A percentile compares a stretch with the other conserved stretches of the same genome.
phyloP scores from a whole-genome alignment of 371 early-diverging fungal species.

The Mortierella sp. region DNA sequence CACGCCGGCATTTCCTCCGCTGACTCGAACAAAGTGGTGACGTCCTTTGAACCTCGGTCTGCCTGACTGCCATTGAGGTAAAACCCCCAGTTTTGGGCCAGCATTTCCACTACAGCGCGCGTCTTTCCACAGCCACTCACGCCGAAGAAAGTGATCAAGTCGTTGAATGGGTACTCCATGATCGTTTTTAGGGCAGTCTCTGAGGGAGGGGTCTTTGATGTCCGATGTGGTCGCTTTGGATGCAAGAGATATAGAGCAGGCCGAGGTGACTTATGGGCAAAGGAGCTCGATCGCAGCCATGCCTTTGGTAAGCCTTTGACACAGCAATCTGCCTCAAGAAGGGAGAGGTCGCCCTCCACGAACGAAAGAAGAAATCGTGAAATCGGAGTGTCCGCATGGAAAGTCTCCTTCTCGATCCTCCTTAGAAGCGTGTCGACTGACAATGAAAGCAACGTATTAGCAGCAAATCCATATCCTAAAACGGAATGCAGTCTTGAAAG shows the following conservation, averaged over 20 bases:
- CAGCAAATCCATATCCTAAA: no score
- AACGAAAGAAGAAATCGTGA: no score
- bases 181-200: conserved; percentile 33
- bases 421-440: no score
- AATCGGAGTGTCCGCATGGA: no score
- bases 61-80: conserved; percentile 48
- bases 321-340: conserved; percentile 32
- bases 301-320: conserved; percentile 37
- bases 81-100: conserved; percentile 44
- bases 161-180: conserved; percentile 35
- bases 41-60: conserved; percentile 40
- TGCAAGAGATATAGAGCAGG: conserved; percentile 41
- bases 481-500: no score
- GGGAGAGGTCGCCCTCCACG: conserved; percentile 23
- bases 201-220: conserved; percentile 34
- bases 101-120: conserved; percentile 47
- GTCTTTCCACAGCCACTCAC: conserved; percentile 50
- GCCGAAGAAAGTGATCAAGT: conserved; percentile 47
- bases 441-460: no score
- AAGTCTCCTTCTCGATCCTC: no score
- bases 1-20: conserved; percentile 25
- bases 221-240: conserved; percentile 48
- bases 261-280: conserved; percentile 13
- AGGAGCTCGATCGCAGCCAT: conserved; percentile 35
- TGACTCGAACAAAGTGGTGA: conserved; percentile 42